These are phyloP conservation scores for Paraphaeosphaeria minitans DNA, from an alignment of 2,329 filamentous ascomycete genomes.

Conservation along the genomic window DNA sequence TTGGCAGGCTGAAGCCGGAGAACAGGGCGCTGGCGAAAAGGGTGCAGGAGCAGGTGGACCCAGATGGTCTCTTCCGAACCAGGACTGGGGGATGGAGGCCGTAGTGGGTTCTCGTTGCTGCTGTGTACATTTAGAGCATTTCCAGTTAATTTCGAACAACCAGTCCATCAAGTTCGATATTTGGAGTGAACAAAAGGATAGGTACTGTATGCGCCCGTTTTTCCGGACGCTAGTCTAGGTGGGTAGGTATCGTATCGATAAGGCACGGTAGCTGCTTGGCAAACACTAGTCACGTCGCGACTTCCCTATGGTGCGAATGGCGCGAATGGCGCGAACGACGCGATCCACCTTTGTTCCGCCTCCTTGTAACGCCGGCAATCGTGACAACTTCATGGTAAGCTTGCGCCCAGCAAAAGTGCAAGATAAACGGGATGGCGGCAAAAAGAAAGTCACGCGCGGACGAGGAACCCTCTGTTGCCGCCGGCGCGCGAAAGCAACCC, in stretches of 20 bases:
- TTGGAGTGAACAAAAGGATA: no score
- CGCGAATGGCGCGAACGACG: neutral
- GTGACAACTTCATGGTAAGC: neutral
- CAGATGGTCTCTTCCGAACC: constrained; percentile 47
- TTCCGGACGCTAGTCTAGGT: neutral
- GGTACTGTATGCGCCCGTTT: neutral
- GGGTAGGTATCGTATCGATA: no score
- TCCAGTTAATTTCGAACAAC: neutral
- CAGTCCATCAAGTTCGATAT: neutral
- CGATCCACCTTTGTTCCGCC: neutral
- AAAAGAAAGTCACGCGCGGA: neutral
- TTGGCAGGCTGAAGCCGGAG: constrained; percentile 46
- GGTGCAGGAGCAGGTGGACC: constrained; percentile 49
- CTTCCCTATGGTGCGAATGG: neutral
- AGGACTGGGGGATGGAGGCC: constrained; percentile 52
- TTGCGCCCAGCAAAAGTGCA: neutral
- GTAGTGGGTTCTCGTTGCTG: constrained; percentile 13
- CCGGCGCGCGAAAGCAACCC: neutral
- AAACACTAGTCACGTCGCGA: neutral
- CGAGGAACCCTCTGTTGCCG: neutral
- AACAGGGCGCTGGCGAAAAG: constrained; percentile 41
- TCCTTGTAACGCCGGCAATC: neutral
- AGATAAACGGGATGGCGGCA: neutral
- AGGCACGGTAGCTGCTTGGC: neutral
- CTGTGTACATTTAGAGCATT: neutral